Percentiles rank a stretch among this genome's conserved stretches.
These are phyloP conservation scores for Teunomyces kruisii DNA, from an alignment of 805 yeast species.

Conservation along the genomic window DNA sequence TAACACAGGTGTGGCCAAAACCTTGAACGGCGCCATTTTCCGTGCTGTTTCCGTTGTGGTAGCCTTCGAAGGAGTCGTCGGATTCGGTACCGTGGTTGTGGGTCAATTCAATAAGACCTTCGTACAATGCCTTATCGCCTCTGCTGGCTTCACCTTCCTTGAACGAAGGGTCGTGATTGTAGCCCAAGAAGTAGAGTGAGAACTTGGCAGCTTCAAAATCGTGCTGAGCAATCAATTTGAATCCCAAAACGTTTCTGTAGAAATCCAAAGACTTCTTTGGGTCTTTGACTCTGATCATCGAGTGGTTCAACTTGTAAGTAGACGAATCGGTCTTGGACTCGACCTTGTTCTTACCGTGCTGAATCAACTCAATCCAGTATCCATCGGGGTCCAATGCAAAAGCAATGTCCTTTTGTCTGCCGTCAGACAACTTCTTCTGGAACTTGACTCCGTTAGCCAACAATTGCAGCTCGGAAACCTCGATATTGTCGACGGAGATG, in stretches of 20 bases:
- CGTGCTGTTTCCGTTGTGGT: conserved; percentile 75
- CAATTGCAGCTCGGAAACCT: conserved; percentile 55
- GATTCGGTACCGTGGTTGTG: conserved; percentile 95
- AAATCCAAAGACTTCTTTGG: conserved; percentile 72
- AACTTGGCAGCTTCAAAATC: conserved; percentile 72
- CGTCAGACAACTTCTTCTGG: conserved; percentile 83
- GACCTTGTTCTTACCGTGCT: conserved; percentile 46
- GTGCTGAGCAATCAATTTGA: conserved; percentile 62
- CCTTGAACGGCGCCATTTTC: conserved; percentile 66
- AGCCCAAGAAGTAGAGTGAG: conserved; percentile 84
- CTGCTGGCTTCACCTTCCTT: conserved; percentile 41
- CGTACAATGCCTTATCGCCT: conserved; percentile 42
- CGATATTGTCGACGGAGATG: conserved; percentile 79
- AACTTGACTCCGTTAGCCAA: conserved; percentile 65
- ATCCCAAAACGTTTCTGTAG: conserved; percentile 76
- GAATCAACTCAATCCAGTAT: conserved; percentile 92
- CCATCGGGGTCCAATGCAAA: conserved; percentile 95
- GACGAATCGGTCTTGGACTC: conserved; percentile 39
- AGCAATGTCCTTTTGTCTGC: conserved; percentile 91
- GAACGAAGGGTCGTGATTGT: conserved; percentile 46
- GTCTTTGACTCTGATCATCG: conserved; percentile 92
- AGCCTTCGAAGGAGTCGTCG: conserved; percentile 66
- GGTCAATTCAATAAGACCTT: conserved; percentile 83
- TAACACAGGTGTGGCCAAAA: conserved; percentile 81
- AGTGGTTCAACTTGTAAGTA: conserved; percentile 69